Percentiles rank a stretch among this genome's conserved stretches.
These are phyloP conservation scores for Chlamydomonas applanata DNA, from an alignment of 139 green algal genomes.

Conservation along the genomic window DNA sequence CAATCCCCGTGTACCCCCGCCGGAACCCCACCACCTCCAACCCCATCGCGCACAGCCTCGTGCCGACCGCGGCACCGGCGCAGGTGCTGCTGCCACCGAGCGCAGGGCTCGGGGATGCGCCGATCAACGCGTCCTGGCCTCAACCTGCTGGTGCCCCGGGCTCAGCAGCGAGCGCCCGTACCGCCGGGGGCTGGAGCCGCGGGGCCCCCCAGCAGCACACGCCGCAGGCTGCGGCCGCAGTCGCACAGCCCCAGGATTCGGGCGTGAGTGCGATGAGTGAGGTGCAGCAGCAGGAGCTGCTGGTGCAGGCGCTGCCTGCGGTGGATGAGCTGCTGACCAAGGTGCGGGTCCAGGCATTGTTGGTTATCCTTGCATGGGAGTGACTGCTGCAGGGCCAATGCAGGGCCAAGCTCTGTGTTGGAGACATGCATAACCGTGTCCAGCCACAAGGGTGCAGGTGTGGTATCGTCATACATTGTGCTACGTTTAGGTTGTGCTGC, in stretches of 20 bases:
- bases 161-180: neutral
- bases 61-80: neutral
- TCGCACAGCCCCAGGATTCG: neutral
- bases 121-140: neutral
- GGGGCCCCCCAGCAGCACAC: neutral
- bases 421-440: no score
- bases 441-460: neutral
- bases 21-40: constrained; percentile 5
- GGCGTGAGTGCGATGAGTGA: neutral
- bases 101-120: neutral
- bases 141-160: neutral
- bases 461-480: neutral
- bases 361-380: no score
- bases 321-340: constrained; percentile 11
- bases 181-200: neutral
- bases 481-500: neutral
- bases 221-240: neutral
- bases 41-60: neutral
- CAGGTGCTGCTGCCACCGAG: neutral
- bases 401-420: no score
- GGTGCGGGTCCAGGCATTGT: no score
- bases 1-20: constrained; percentile 28
- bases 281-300: neutral
- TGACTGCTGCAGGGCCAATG: no score
- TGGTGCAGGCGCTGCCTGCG: neutral